Conservation (phyloP, 768 basidiomycete genomes). For the Suillus hirtellus region DNA sequence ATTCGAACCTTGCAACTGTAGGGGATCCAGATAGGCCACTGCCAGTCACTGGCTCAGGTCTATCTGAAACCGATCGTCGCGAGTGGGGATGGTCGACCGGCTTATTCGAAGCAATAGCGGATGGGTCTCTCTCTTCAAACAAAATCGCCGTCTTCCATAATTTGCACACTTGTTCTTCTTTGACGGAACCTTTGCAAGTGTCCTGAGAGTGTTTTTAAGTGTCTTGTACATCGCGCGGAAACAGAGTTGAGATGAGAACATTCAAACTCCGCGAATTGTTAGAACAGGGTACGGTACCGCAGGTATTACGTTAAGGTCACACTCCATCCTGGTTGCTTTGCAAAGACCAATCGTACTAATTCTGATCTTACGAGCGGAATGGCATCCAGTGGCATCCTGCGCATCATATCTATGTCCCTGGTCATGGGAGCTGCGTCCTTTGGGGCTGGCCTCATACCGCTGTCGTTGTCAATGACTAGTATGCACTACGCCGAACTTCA, state of each 20-base stretch:
- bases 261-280: not conserved
- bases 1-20: not conserved
- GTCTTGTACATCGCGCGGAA: not conserved
- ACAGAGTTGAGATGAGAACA: not conserved
- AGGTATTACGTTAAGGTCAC: no score
- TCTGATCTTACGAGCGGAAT: slow-evolving; percentile 14
- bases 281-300: not conserved
- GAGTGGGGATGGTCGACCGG: not conserved
- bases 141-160: not conserved
- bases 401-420: slow-evolving; percentile 48
- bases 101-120: not conserved
- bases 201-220: not conserved
- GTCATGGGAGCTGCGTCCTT: slow-evolving; percentile 66
- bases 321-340: not conserved
- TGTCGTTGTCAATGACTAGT: slow-evolving; percentile 76
- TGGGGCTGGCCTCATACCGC: slow-evolving; percentile 69
- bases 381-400: slow-evolving; percentile 24
- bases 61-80: not conserved
- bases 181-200: not conserved
- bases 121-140: not conserved
- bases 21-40: not conserved
- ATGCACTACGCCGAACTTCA: slow-evolving; percentile 10
- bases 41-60: not conserved
- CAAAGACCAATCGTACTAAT: not conserved
- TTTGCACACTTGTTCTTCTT: not conserved